Evolutionary conservation across 441 rosid genomes (phyloP).

Genomic region (Corymbia calophylla): DNA sequence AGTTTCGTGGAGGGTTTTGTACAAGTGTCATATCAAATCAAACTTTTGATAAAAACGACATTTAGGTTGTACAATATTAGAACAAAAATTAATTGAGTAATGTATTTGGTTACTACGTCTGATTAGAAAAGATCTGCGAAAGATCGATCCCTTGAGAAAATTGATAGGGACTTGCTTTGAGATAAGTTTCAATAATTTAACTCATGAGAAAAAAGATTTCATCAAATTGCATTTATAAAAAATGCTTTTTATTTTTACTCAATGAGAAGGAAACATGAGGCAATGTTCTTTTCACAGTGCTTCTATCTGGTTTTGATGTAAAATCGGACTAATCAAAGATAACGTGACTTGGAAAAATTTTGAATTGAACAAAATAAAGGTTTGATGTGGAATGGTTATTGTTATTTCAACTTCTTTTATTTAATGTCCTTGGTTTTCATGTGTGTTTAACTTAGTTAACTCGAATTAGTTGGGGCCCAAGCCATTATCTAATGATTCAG

Average conservation of each 20-base stretch:
- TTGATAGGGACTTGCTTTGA: not conserved
- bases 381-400: not conserved
- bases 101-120: rapidly evolving
- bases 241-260: not conserved
- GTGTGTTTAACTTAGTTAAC: not conserved
- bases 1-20: not conserved
- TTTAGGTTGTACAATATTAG: not conserved
- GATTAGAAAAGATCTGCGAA: too few relatives aligned
- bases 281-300: not conserved
- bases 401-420: not conserved
- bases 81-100: not conserved
- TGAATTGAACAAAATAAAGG: not conserved
- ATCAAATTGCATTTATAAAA: too few relatives aligned
- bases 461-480: not conserved
- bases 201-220: too few relatives aligned
- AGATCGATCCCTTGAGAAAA: not conserved
- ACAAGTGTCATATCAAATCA: not conserved
- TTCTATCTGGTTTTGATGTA: too few relatives aligned
- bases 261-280: not conserved
- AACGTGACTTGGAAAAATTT: too few relatives aligned
- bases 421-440: not conserved
- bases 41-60: not conserved
- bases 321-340: not conserved
- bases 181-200: too few relatives aligned
- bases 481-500: not conserved